phyloP scores from a whole-genome alignment of 495 filamentous ascomycete genomes.

The Hyaloscypha bicolor region DNA sequence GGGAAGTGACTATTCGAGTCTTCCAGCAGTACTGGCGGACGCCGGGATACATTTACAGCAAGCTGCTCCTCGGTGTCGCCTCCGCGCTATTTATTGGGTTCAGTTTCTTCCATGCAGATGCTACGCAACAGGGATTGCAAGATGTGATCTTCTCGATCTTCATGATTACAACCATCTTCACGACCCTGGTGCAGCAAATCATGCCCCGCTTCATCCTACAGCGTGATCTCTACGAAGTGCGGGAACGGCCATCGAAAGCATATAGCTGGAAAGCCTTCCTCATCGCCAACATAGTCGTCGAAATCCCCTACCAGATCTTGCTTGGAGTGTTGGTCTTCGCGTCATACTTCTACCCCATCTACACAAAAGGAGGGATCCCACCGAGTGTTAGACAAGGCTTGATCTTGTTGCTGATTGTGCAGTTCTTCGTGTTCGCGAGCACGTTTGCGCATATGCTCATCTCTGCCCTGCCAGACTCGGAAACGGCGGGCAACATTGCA shows the following conservation, averaged over 20 bases:
- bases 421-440: slow-evolving; percentile 69
- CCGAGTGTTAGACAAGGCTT: slow-evolving; percentile 45
- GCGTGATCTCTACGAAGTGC: slow-evolving; percentile 67
- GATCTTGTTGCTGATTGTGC: slow-evolving; percentile 56
- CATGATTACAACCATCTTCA: slow-evolving; percentile 49
- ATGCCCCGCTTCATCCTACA: slow-evolving; percentile 68
- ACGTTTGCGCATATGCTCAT: slow-evolving; percentile 66
- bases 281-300: slow-evolving; percentile 68
- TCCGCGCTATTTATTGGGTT: slow-evolving; percentile 66
- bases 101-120: slow-evolving; percentile 67
- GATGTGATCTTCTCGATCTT: slow-evolving; percentile 70
- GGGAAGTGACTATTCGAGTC: slow-evolving; percentile 49
- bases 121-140: slow-evolving; percentile 62
- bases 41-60: slow-evolving; percentile 61
- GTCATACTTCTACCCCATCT: slow-evolving; percentile 62
- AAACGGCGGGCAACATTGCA: slow-evolving; percentile 58
- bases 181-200: slow-evolving; percentile 45
- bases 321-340: slow-evolving; percentile 61
- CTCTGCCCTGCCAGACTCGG: slow-evolving; percentile 51
- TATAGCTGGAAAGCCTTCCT: slow-evolving; percentile 76
- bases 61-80: slow-evolving; percentile 61
- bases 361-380: slow-evolving; percentile 42
- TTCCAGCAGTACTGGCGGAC: slow-evolving; percentile 63
- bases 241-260: slow-evolving; percentile 68
- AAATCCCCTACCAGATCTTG: slow-evolving; percentile 70